phyloP scores from a whole-genome alignment of 352 stramenopile genomes.

The Paralagenidium karlingii region DNA sequence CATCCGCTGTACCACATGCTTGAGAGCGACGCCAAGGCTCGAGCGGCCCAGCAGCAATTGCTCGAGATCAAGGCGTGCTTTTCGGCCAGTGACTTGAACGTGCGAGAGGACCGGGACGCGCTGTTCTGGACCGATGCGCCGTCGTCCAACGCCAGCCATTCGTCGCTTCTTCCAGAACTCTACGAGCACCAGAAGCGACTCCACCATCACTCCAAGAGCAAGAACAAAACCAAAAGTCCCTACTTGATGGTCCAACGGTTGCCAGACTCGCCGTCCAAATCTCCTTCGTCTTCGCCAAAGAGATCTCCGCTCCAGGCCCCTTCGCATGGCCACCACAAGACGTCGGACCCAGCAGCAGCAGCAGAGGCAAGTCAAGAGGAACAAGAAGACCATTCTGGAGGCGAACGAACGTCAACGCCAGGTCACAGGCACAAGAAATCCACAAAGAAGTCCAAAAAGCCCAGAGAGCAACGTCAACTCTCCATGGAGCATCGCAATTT shows the following conservation, averaged over 20 bases:
- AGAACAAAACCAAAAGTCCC: conserved; percentile 22
- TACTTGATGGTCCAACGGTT: conserved; percentile 43
- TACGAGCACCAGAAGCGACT: conserved; percentile 19
- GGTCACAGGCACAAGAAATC: conserved; percentile 6
- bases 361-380: conserved; percentile 1
- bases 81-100: conserved; percentile 10
- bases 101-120: conserved; percentile 23
- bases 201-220: too few relatives aligned
- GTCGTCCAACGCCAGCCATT: too few relatives aligned
- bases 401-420: too few relatives aligned
- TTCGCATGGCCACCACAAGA: not conserved
- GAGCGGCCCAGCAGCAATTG: conserved; percentile 27
- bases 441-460: not conserved
- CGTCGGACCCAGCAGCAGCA: not conserved
- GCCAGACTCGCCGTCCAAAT: conserved; percentile 1
- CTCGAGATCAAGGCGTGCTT: conserved; percentile 16
- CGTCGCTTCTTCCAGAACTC: conserved; percentile 22
- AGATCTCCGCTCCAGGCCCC: not conserved
- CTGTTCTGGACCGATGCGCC: too few relatives aligned
- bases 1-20: conserved; percentile 68
- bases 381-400: conserved; percentile 12
- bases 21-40: conserved; percentile 32
- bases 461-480: conserved; percentile 1
- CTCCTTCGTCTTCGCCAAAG: not conserved
- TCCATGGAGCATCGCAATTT: not conserved